phyloP scores from a whole-genome alignment of 352 stramenopile genomes.

The Phytophthora palmivora region DNA sequence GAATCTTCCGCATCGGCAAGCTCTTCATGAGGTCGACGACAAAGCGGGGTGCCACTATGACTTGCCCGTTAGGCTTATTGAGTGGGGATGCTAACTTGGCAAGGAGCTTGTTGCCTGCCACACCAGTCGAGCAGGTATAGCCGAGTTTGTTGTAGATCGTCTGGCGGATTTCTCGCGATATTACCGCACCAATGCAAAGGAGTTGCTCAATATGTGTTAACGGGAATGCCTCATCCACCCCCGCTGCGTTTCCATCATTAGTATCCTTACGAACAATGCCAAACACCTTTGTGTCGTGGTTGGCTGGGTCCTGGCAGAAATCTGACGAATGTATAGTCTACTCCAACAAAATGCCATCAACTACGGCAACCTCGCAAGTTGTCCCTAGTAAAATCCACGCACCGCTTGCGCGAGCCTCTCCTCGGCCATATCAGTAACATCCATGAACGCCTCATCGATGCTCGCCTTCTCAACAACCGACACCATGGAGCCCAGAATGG shows the following conservation, averaged over 20 bases:
- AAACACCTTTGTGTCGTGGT: slow-evolving; percentile 78
- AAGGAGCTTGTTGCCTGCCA: slow-evolving; percentile 82
- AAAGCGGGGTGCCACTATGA: slow-evolving; percentile 73
- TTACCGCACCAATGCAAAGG: slow-evolving; percentile 66
- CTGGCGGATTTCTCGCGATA: slow-evolving; percentile 78
- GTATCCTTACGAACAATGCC: slow-evolving; percentile 56
- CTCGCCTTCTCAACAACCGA: slow-evolving; percentile 74
- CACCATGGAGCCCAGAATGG: slow-evolving; percentile 57
- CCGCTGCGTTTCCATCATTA: slow-evolving; percentile 17
- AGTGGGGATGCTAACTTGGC: slow-evolving; percentile 81
- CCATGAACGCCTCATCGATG: slow-evolving; percentile 87
- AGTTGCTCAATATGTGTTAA: slow-evolving; percentile 70
- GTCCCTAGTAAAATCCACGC: background rate
- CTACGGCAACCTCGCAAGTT: background rate
- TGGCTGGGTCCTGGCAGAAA: slow-evolving; percentile 63
- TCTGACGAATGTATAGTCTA: slow-evolving; percentile 61
- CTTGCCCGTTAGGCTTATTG: slow-evolving; percentile 86
- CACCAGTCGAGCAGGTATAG: slow-evolving; percentile 84
- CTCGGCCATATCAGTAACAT: slow-evolving; percentile 72
- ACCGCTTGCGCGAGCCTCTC: slow-evolving; percentile 63
- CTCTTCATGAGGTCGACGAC: slow-evolving; percentile 69
- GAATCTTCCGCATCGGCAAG: slow-evolving; percentile 77
- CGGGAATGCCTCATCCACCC: slow-evolving; percentile 52
- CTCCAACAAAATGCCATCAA: slow-evolving; percentile 2
- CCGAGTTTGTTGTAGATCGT: slow-evolving; percentile 65